A percentile compares a stretch with the other conserved stretches of the same genome.
These are phyloP conservation scores for Chamaenerion angustifolium DNA, from an alignment of 345 rosid species.

Conservation along the genomic window DNA sequence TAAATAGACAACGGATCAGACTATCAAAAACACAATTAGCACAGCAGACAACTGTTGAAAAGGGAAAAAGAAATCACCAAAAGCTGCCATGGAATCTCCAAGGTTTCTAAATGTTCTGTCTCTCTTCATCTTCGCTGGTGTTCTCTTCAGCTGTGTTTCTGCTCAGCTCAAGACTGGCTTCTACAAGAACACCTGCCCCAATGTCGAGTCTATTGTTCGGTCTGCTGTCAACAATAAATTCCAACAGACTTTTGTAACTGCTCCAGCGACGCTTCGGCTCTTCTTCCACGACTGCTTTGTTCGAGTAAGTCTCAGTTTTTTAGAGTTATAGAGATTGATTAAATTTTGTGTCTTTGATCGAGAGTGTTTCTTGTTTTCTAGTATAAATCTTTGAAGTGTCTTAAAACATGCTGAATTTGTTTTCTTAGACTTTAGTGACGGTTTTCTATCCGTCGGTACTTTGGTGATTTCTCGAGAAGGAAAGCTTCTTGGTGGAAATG, in stretches of 20 bases:
- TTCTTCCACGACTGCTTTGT: conserved; percentile 59
- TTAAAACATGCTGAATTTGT: neutral
- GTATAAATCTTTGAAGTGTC: neutral
- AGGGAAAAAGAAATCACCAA: neutral
- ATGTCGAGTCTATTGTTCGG: conserved; percentile 42
- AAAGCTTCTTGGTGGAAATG: too few species aligned
- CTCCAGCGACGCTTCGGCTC: conserved; percentile 45
- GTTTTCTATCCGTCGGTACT: too few species aligned
- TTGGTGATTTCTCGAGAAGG: too few species aligned
- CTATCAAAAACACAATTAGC: neutral
- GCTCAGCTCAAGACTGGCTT: conserved; percentile 28
- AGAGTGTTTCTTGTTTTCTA: too few species aligned
- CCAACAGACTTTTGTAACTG: conserved; percentile 50
- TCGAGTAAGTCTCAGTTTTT: conserved; percentile 18
- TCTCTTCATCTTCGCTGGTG: neutral
- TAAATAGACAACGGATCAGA: neutral
- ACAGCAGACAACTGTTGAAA: neutral
- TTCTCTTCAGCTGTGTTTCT: conserved; percentile 13
- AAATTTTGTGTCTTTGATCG: neutral
- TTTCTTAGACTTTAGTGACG: too few species aligned
- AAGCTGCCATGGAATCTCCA: conserved; percentile 3
- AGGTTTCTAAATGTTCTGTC: conserved; percentile 2
- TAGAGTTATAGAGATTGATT: neutral
- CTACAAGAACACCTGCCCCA: conserved; percentile 36
- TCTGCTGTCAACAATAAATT: conserved; percentile 38